Conservation (phyloP, 306 rosid genomes). For the Bauhinia variegata region DNA sequence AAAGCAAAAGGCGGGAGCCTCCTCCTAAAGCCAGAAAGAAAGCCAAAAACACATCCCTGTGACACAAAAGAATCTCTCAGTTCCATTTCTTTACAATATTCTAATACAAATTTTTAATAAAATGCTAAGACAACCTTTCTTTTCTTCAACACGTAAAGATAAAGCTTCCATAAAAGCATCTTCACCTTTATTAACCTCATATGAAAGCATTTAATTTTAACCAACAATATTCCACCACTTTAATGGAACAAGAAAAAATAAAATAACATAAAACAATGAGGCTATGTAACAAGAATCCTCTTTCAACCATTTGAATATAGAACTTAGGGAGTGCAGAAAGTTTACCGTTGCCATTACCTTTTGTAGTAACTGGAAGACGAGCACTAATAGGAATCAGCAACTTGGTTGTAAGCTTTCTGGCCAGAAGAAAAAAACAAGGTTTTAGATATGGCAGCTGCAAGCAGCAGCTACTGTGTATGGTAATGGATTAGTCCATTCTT, state of each 20-base stretch:
- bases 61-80: slow-evolving; percentile 54
- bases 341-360: slow-evolving; percentile 26
- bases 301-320: not conserved
- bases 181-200: slow-evolving; percentile 60
- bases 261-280: slow-evolving; percentile 10
- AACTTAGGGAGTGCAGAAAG: slow-evolving; percentile 27
- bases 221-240: slow-evolving; percentile 10
- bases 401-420: slow-evolving; percentile 9
- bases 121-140: slow-evolving; percentile 39
- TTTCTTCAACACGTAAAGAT: slow-evolving; percentile 69
- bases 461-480: slow-evolving; percentile 2
- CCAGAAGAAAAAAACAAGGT: not conserved
- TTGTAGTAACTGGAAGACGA: slow-evolving; percentile 15
- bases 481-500: slow-evolving; percentile 25
- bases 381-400: slow-evolving; percentile 1
- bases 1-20: slow-evolving; percentile 47
- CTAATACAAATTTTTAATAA: slow-evolving; percentile 43
- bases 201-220: slow-evolving; percentile 36
- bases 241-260: not conserved
- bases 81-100: slow-evolving; percentile 43
- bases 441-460: slow-evolving; percentile 21
- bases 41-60: slow-evolving; percentile 36
- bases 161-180: slow-evolving; percentile 66
- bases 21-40: slow-evolving; percentile 56
- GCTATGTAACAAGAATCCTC: not conserved